phyloP scores from a whole-genome alignment of 164 flowering plant species.

The Liquidambar formosana region DNA sequence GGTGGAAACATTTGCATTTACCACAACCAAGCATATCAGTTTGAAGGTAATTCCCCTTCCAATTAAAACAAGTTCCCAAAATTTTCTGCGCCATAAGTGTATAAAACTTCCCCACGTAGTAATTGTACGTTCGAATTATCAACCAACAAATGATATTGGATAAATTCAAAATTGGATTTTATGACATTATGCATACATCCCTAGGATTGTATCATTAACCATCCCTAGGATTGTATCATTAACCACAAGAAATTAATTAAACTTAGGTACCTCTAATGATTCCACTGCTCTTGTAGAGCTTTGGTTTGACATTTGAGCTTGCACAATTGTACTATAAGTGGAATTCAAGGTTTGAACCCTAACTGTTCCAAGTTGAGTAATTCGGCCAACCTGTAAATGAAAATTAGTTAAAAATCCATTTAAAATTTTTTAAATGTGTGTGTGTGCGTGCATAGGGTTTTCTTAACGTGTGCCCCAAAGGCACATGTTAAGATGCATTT shows the following conservation, averaged over 20 bases:
- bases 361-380: conserved; percentile 15
- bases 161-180: too few relatives aligned
- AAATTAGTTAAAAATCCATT: too few relatives aligned
- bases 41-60: background rate
- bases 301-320: conserved; percentile 2
- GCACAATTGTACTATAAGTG: conserved; percentile 24
- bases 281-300: conserved; percentile 6
- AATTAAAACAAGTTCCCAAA: background rate
- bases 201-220: too few relatives aligned
- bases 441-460: too few relatives aligned
- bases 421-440: background rate
- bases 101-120: too few relatives aligned
- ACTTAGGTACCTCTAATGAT: conserved; percentile 16
- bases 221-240: background rate
- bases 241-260: background rate
- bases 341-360: conserved; percentile 15
- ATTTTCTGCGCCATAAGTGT: too few relatives aligned
- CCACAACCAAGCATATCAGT: background rate
- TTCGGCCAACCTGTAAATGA: conserved; percentile 10
- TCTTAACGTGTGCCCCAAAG: too few relatives aligned
- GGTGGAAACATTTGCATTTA: too few relatives aligned
- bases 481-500: too few relatives aligned
- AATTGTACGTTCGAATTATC: too few relatives aligned
- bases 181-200: background rate
- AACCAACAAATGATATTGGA: too few relatives aligned